Evolutionary conservation across 2,329 filamentous ascomycete genomes (phyloP).

Genomic region (Aspergillus sp.): DNA sequence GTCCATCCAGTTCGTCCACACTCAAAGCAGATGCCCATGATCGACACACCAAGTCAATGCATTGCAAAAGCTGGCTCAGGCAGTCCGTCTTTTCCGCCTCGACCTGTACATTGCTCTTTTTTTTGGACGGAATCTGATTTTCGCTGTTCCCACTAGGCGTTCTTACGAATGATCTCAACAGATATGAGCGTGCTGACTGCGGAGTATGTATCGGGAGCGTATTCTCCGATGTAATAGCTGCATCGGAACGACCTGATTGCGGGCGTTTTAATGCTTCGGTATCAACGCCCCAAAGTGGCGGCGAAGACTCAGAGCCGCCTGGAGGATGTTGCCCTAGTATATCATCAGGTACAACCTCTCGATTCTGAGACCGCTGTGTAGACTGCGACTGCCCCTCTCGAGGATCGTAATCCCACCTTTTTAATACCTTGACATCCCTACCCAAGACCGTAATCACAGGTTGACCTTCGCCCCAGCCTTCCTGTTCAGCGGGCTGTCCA

Average conservation of each 20-base stretch:
- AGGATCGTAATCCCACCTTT: slow-evolving; percentile 72
- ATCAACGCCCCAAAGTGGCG: slow-evolving; percentile 60
- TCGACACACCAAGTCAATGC: slow-evolving; percentile 68
- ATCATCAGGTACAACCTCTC: slow-evolving; percentile 10
- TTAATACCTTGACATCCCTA: slow-evolving; percentile 71
- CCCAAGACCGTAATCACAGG: slow-evolving; percentile 71
- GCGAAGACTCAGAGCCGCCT: slow-evolving; percentile 21
- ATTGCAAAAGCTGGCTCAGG: slow-evolving; percentile 66
- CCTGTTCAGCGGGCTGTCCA: slow-evolving; percentile 64
- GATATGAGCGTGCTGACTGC: slow-evolving; percentile 63
- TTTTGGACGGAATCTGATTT: slow-evolving; percentile 36
- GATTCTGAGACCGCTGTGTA: slow-evolving; percentile 13
- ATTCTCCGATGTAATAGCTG: slow-evolving; percentile 20
- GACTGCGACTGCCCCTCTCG: slow-evolving; percentile 44
- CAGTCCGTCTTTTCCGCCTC: slow-evolving; percentile 68
- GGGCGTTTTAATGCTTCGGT: slow-evolving; percentile 55
- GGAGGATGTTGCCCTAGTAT: slow-evolving; percentile 13
- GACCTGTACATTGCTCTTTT: slow-evolving; percentile 50
- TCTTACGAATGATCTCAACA: slow-evolving; percentile 49
- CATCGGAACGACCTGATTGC: slow-evolving; percentile 27
- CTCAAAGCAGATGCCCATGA: slow-evolving; percentile 71
- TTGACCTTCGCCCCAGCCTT: slow-evolving; percentile 73
- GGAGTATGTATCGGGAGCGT: slow-evolving; percentile 73
- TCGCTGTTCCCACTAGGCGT: slow-evolving; percentile 7
- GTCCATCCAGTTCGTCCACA: slow-evolving; percentile 67